Evolutionary conservation across 305 asterid species (phyloP), one percentile per base, ranked within the genome.

Genomic region (Euphrasia arctica): DNA sequence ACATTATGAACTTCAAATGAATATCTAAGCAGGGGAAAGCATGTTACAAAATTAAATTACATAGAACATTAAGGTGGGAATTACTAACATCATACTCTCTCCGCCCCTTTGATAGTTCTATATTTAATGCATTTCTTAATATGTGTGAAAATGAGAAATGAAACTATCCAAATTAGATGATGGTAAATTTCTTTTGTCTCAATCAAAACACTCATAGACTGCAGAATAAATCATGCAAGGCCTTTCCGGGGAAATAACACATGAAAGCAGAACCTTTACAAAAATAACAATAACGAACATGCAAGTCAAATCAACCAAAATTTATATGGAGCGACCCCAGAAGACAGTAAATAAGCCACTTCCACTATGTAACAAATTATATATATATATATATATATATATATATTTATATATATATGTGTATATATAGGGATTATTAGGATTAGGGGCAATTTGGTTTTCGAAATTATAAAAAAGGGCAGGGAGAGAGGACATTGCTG

Each of bases 41-140:
- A 54, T 39, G 54, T 45, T 34, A 25, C 1, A 39, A 54, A 45
- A 54, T 49, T 64, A 45, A 51, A 51, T 18, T 34, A 65, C 58
- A 58, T 69, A 65, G 48, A 47, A 56, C 69, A 60, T 63, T 54
- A 64, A 54, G 47, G 47, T 36, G 60, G 15, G 54, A 50, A 49
- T 34, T 22, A 64, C 59, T 62, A 22, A 29, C 25, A 52, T 39
- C 55, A 49, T 13, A 10, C 52, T 13, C 52, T 0, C 18, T 47
- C 15, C 9, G 52, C 3, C 52, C 43, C 9, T 4, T 34, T 34
- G 36, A 34, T 34, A 25, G 27, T 32, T 32, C 10, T 39, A 39
- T 39, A 7, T 39, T 39, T 39, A 39, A 39, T 39, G 43, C 43
- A 39, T 39, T 7, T 39, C 43, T 39, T 39, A 39, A 39, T 34